Evolutionary conservation across 805 yeast species (phyloP).

Genomic region (Nakazawaea pomicola): DNA sequence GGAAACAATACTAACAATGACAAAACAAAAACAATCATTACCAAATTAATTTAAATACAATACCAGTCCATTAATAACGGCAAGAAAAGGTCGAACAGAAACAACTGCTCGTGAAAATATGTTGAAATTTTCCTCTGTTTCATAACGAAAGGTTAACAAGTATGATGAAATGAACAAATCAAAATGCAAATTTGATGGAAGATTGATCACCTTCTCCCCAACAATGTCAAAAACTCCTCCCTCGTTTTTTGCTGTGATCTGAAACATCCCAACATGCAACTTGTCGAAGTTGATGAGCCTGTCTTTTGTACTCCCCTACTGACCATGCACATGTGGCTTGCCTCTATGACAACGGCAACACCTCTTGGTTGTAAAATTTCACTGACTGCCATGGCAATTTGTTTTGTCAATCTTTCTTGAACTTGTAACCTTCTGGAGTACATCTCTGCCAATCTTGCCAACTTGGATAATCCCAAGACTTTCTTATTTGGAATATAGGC

Average conservation of each 20-base stretch:
- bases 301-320: slow-evolving; percentile 96
- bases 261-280: slow-evolving; percentile 97
- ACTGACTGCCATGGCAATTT: slow-evolving; percentile 91
- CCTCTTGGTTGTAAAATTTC: slow-evolving; percentile 93
- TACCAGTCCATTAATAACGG: background rate
- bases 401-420: slow-evolving; percentile 96
- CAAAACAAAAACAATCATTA: background rate
- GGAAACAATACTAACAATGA: background rate
- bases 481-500: slow-evolving; percentile 96
- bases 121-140: slow-evolving; percentile 9
- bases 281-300: slow-evolving; percentile 88
- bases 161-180: background rate
- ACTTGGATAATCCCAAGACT: slow-evolving; percentile 86
- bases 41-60: background rate
- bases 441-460: slow-evolving; percentile 96
- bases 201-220: slow-evolving; percentile 47
- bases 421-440: slow-evolving; percentile 93
- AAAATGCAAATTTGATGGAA: too few relatives aligned
- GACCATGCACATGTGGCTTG: slow-evolving; percentile 99
- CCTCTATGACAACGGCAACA: slow-evolving; percentile 97
- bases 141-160: background rate
- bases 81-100: background rate
- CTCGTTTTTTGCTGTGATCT: slow-evolving; percentile 91
- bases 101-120: slow-evolving; percentile 3
- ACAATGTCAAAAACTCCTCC: slow-evolving; percentile 85